Evolutionary conservation across 2,329 filamentous ascomycete species (phyloP).

Genomic region (Thelonectria rubi): DNA sequence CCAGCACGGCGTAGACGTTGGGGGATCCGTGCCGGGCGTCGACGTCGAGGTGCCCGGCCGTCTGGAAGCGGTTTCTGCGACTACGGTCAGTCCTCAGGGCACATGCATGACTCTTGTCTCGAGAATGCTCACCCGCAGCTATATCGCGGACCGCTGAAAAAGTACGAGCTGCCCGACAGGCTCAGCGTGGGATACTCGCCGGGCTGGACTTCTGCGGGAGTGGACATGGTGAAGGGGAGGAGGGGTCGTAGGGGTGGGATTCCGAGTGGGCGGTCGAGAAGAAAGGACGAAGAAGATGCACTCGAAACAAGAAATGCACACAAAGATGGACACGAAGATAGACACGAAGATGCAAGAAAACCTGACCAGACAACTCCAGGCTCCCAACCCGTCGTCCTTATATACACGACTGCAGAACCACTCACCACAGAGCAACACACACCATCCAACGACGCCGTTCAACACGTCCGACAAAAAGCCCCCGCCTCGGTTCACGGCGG

Average conservation of each 20-base stretch:
- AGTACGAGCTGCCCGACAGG: constrained; percentile 32
- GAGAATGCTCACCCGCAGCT: constrained; percentile 32
- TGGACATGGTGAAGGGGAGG: background rate
- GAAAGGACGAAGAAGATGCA: too few relatives aligned
- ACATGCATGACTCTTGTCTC: background rate
- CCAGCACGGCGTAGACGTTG: constrained; percentile 34
- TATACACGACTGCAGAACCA: too few relatives aligned
- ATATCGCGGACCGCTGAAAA: constrained; percentile 32
- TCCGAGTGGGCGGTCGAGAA: too few relatives aligned
- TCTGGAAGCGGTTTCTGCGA: background rate
- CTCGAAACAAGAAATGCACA: too few relatives aligned
- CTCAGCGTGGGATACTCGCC: constrained; percentile 31
- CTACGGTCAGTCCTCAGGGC: background rate
- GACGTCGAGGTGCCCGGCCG: constrained; percentile 22
- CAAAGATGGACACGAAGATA: too few relatives aligned
- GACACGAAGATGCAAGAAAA: too few relatives aligned
- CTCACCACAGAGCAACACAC: too few relatives aligned
- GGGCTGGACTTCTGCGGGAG: constrained; percentile 7
- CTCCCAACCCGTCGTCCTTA: too few relatives aligned
- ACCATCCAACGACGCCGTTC: background rate
- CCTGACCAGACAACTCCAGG: too few relatives aligned
- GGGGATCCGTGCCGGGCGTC: background rate
- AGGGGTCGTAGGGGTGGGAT: too few relatives aligned
- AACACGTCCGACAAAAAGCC: background rate
- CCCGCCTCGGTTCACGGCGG: background rate